Evolutionary conservation across 306 rosid genomes (phyloP), one percentile per base, ranked within the genome.

Genomic region (Prosopis cineraria): DNA sequence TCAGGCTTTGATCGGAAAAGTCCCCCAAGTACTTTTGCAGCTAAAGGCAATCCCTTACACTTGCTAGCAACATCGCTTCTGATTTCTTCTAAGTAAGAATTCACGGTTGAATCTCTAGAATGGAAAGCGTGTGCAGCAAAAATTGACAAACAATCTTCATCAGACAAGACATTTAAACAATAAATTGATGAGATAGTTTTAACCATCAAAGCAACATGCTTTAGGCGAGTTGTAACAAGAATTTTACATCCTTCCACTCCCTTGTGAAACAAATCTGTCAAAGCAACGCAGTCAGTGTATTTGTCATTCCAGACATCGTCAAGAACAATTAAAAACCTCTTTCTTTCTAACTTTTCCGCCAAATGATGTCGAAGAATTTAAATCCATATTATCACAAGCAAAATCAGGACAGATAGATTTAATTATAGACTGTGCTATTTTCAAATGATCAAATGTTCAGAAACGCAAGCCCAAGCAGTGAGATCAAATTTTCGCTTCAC

Each of bases 271-370:
- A 79, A 65, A 0, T 0, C 33, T 4, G 0, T 43, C 19, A 78
- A 5, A 14, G 0, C 17, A 24, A 0, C n/a, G 81, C 81, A 81
- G 0, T 24, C 9, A 3, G 0, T 1, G 1, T 45, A 75, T 7
- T 47, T 31, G 0, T n/a, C 77, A 4, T 5, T 33, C 88, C 85
- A 81, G 9, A 85, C 29, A 27, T 81, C 83, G 2, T 84, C 88
- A 1, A 81, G 14, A n/a, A 81, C 59, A 25, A 73, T 0, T 7
- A 84, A 1, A 3, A 81, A 77, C 53, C 40, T 80, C 0, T 77
- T 80, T 4, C 68, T 59, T 0, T 5, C 0, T 2, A 85, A 14
- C 7, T 3, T 40, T 25, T 73, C 19, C 27, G 33, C 64, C 52
- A 78, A 45, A 31, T 70, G 64, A 31, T 33, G 63, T 3, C 59